phyloP scores from a whole-genome alignment of 345 rosid species.

The Lepidium africanum region DNA sequence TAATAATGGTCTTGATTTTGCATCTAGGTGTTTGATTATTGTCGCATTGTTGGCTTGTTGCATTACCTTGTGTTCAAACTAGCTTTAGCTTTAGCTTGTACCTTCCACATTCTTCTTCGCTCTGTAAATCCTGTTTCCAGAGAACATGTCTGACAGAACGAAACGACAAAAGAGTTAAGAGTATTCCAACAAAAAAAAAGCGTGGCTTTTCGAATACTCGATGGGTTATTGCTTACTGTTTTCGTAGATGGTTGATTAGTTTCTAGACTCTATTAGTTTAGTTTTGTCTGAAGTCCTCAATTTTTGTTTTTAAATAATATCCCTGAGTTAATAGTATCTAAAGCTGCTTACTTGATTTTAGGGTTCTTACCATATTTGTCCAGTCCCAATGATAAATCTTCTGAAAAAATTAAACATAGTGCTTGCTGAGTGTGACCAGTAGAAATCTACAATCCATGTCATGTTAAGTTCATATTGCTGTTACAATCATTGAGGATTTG shows the following conservation, averaged over 20 bases:
- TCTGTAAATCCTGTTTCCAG: conserved; percentile 10
- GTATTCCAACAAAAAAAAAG: neutral
- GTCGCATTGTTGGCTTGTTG: conserved; percentile 1
- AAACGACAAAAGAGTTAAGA: conserved; percentile 18
- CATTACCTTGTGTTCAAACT: neutral
- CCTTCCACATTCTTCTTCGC: conserved; percentile 24
- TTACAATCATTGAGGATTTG: neutral
- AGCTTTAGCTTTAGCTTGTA: conserved; percentile 12
- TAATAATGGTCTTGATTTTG: conserved; percentile 16
- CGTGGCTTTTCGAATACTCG: conserved; percentile 29
- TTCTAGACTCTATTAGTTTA: neutral
- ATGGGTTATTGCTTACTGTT: conserved; percentile 16
- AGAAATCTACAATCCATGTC: neutral
- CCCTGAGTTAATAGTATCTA: neutral
- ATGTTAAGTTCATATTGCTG: neutral
- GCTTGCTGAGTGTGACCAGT: neutral
- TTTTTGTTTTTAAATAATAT: neutral
- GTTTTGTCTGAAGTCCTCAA: neutral
- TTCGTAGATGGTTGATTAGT: neutral
- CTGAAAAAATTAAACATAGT: neutral
- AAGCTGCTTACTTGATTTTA: conserved; percentile 17
- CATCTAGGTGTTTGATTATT: conserved; percentile 20
- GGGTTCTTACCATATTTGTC: conserved; percentile 23
- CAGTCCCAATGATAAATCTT: neutral
- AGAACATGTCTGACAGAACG: conserved; percentile 1